Evolutionary conservation across 331 rosid species (phyloP).

Genomic region (Pyracantha coccinea): DNA sequence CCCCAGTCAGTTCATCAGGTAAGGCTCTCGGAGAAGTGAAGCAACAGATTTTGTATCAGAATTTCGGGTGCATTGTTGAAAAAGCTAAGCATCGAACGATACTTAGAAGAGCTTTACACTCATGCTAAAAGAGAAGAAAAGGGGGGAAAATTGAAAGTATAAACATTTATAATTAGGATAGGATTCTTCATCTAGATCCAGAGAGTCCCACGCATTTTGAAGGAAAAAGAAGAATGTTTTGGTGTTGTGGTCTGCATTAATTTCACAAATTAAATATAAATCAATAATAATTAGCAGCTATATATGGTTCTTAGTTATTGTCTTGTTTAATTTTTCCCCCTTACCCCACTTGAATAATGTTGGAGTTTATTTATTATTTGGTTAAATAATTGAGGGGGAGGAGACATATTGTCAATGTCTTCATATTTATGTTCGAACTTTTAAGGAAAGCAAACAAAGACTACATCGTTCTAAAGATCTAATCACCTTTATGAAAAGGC

Average conservation of each 20-base stretch:
- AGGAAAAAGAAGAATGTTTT: constrained; percentile 32
- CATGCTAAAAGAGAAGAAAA: background rate
- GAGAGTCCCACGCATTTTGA: constrained; percentile 47
- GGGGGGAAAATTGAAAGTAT: background rate
- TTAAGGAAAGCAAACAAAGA: background rate
- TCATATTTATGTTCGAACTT: background rate
- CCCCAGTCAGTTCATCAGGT: constrained; percentile 4
- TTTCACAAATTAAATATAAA: constrained; percentile 26
- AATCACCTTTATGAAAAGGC: too few relatives aligned
- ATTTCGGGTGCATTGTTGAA: background rate
- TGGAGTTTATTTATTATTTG: background rate
- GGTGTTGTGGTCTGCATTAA: constrained; percentile 34
- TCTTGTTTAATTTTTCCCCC: background rate
- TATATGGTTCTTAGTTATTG: constrained; percentile 19
- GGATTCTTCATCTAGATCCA: constrained; percentile 31
- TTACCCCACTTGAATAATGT: background rate
- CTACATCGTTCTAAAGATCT: too few relatives aligned
- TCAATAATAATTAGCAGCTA: constrained; percentile 44
- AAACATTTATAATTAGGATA: constrained; percentile 18
- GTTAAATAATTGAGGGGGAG: background rate
- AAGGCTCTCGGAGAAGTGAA: background rate
- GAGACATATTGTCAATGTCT: constrained; percentile 1
- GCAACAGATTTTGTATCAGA: constrained; percentile 14
- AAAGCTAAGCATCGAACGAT: too few relatives aligned
- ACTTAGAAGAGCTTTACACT: too few relatives aligned